Percentiles rank a stretch among this genome's conserved stretches.
Evolutionary conservation across 2,329 filamentous ascomycete genomes (phyloP).

Genomic region (Hymenoscyphus albidus): DNA sequence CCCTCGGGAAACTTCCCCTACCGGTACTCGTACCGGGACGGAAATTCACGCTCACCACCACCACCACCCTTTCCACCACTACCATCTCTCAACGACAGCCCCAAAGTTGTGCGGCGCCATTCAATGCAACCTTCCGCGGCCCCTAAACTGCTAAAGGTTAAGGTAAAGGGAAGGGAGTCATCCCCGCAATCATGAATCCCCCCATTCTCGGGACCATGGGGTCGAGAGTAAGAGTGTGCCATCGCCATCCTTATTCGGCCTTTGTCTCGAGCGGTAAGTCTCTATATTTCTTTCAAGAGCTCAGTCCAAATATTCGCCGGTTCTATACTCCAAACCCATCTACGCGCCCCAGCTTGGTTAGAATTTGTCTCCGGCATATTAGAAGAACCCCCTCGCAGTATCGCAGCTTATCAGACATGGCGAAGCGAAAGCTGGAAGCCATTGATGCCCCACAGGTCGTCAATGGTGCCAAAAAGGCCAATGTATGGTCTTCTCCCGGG

Average conservation of each 20-base stretch:
- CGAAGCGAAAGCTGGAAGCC: background rate
- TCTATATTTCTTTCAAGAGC: slow-evolving; percentile 6
- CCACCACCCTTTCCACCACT: background rate
- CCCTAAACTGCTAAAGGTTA: no score
- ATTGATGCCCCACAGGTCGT: background rate
- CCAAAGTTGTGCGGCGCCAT: background rate
- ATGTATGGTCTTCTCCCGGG: slow-evolving; percentile 33
- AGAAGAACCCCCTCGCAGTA: background rate
- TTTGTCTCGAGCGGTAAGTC: background rate
- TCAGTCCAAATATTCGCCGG: background rate
- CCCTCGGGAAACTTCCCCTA: no score
- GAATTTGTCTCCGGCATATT: background rate
- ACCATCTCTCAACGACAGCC: background rate
- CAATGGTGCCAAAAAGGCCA: slow-evolving; percentile 16
- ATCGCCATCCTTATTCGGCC: background rate
- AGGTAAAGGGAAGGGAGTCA: background rate
- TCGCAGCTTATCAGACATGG: background rate
- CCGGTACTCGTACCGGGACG: no score
- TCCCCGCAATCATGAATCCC: background rate
- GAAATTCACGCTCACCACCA: background rate
- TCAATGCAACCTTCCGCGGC: background rate
- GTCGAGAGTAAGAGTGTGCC: background rate
- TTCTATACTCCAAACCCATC: background rate
- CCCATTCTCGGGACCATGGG: background rate
- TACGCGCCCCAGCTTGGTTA: background rate